A percentile compares a stretch with the other conserved stretches of the same genome.
Evolutionary conservation across 202 grass and related monocot genomes (phyloP).

Genomic region (Cymbopogon flexuosus): DNA sequence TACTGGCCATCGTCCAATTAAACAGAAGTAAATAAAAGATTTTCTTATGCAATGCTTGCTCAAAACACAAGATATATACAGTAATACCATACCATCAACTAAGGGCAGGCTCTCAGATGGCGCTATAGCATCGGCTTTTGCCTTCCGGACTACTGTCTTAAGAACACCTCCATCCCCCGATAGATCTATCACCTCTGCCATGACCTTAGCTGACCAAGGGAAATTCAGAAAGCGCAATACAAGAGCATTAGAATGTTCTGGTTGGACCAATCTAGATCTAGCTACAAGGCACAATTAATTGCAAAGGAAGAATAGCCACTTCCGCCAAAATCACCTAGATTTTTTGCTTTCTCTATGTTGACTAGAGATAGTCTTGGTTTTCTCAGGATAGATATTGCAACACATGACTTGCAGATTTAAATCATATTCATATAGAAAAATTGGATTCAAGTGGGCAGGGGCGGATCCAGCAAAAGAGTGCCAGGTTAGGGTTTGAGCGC

Average conservation of each 20-base stretch:
- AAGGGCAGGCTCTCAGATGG: slow-evolving; percentile 76
- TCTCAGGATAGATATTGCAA: not conserved
- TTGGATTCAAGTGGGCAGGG: not conserved
- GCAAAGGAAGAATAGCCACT: not conserved
- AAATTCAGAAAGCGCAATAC: not conserved
- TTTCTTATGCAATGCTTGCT: not conserved
- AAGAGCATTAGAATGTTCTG: not conserved
- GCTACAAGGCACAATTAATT: not conserved
- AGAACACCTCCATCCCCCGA: slow-evolving; percentile 80
- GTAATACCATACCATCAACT: slow-evolving; percentile 93
- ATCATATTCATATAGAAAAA: not conserved
- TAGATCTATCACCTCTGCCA: slow-evolving; percentile 81
- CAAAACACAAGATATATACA: not conserved
- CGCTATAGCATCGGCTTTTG: slow-evolving; percentile 68
- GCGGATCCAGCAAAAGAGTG: not conserved
- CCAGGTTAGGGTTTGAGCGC: not conserved
- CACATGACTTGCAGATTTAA: no score
- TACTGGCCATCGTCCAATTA: not conserved
- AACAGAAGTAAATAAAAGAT: not conserved
- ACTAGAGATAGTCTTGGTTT: not conserved
- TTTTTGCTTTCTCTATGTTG: not conserved
- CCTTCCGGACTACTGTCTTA: slow-evolving; percentile 65
- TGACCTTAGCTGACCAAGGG: slow-evolving; percentile 18
- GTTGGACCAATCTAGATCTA: not conserved
- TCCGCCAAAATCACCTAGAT: not conserved